Evolutionary conservation across 2,329 filamentous ascomycete genomes (phyloP).

Genomic region (Huntiella savannae): DNA sequence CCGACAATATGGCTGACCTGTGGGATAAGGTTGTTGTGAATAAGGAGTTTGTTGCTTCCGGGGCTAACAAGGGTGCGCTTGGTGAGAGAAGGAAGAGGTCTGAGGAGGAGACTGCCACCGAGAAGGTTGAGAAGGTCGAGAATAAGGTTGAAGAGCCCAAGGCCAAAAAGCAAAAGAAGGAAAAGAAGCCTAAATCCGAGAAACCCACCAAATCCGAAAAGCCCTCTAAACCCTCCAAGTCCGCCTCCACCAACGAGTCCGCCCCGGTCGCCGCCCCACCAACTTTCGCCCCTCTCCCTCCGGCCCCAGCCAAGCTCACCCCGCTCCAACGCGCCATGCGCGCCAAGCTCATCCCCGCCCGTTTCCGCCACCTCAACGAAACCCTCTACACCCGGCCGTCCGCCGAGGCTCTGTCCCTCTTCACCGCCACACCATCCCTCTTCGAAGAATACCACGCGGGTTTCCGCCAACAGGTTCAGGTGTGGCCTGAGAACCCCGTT

Average conservation of each 20-base stretch:
- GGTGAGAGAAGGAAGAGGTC: constrained; percentile 1
- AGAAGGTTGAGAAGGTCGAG: constrained; percentile 14
- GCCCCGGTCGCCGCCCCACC: constrained; percentile 11
- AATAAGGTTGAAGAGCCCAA: constrained; percentile 16
- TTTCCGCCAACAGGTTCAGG: constrained; percentile 84
- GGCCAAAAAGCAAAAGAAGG: constrained; percentile 19
- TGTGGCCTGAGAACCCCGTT: constrained; percentile 94
- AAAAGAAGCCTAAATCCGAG: constrained; percentile 15
- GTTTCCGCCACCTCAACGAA: constrained; percentile 94
- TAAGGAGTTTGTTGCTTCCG: constrained; percentile 20
- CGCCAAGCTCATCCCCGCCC: constrained; percentile 81
- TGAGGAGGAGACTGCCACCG: constrained; percentile 13
- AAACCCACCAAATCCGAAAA: constrained; percentile 14
- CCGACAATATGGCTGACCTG: constrained; percentile 54
- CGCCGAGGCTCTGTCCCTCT: constrained; percentile 61
- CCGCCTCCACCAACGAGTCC: constrained; percentile 18
- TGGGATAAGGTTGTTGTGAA: constrained; percentile 67
- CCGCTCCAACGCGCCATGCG: constrained; percentile 88
- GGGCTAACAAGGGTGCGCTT: constrained; percentile 14
- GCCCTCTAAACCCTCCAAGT: constrained; percentile 18
- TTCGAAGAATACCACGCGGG: constrained; percentile 93
- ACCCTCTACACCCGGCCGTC: constrained; percentile 89
- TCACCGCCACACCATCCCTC: constrained; percentile 72
- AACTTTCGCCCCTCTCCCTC: constrained; percentile 21
- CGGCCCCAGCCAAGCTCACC: constrained; percentile 47